These are phyloP conservation scores for Lactifluus echinatus DNA, from an alignment of 768 basidiomycete species.

Conservation along the genomic window DNA sequence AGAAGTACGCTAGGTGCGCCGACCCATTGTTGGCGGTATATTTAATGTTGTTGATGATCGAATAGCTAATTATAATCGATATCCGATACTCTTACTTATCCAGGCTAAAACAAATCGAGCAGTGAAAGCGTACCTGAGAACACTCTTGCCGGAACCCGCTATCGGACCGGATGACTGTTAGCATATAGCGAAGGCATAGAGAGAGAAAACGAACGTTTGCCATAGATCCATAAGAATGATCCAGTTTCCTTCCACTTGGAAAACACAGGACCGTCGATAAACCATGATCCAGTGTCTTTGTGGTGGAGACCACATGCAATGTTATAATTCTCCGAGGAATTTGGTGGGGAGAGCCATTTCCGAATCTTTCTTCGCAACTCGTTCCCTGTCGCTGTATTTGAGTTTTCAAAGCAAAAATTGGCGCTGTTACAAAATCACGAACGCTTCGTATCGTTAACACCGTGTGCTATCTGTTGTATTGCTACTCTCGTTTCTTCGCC, in stretches of 20 bases:
- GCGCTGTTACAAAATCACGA: neutral
- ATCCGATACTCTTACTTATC: neutral
- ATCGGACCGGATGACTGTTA: neutral
- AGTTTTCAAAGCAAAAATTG: too few relatives aligned
- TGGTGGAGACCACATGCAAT: neutral
- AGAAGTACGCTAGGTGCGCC: neutral
- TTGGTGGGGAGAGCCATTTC: neutral
- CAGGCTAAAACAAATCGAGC: neutral
- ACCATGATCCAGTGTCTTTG: neutral
- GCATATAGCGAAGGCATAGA: neutral
- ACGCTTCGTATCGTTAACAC: neutral
- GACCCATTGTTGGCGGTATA: neutral
- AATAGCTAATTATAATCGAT: neutral
- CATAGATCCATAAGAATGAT: neutral
- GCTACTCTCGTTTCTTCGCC: neutral
- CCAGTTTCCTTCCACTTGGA: neutral
- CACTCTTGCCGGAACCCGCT: neutral
- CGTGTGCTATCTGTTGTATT: neutral
- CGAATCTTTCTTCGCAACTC: neutral
- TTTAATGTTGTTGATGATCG: neutral
- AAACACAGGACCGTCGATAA: neutral
- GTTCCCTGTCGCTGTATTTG: neutral
- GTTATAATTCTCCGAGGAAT: neutral
- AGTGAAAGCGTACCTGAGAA: neutral
- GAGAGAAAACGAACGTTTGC: neutral